Base-by-base conservation (phyloP, 1,139 yeast genomes). In the Yarrowia galli region DNA sequence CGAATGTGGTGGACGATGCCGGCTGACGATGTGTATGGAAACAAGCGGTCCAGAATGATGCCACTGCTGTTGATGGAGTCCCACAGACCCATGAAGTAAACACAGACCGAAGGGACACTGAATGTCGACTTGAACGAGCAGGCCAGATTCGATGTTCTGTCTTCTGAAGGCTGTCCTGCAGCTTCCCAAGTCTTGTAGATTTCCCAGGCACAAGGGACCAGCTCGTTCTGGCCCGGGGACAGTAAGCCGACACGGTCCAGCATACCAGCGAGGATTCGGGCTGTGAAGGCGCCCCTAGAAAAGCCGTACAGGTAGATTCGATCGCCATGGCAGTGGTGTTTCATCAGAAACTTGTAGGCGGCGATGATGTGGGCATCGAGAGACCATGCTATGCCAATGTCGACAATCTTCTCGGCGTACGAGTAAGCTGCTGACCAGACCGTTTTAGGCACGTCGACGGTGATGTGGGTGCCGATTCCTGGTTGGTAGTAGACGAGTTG, bases 11-110 rank as follows among this genome's bases (percentile, higher is more conserved):
- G 71, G 9, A 79, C 80, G 25, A 75, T 75, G 3, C 78, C 71
- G 51, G 78, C 76, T 54, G 77, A 71, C 4, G 75, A 73, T 4
- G 80, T 74, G 69, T 72, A 79, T 1, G 82, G 81, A 63, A 79
- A 80, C 70, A 77, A 69, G 51, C 75, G 70, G 70, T 79, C 80
- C 45, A 76, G 71, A 10, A 79, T 67, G 9, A 79, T 51, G 0
- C 82, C 82, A 9, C 79, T 79, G 5, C 82, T 78, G 67, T 78
- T 79, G 22, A 80, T 78, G 1, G 81, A 75, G 71, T 80, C 82
- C 79, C 81, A 80, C 35, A 80, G 73, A 1, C 82, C 82, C 79
- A 80, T 78, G 67, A 80, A 80, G 68, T 78, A 76, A 35, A 80
- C 75, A 16, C 69, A 68, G 20, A 68, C 69, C 1, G 61, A 51